Conservation (phyloP, 2,329 filamentous ascomycete genomes). For the Hypocrella siamensis region DNA sequence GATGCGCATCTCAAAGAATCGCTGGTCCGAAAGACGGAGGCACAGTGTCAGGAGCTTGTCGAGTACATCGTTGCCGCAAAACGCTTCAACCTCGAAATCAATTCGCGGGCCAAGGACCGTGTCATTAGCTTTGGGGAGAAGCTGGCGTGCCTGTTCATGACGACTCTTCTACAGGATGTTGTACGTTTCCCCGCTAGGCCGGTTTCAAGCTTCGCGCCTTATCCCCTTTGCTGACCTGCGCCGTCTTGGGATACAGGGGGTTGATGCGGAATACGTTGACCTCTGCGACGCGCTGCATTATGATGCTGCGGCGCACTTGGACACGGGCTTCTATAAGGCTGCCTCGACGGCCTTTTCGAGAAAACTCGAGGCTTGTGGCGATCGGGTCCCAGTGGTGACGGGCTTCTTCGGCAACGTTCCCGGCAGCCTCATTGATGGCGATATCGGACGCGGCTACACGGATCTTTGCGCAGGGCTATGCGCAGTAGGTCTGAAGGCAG, state of each 20-base stretch:
- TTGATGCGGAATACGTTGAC: slow-evolving; percentile 82
- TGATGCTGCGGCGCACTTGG: slow-evolving; percentile 41
- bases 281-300: slow-evolving; percentile 68
- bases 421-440: slow-evolving; percentile 71
- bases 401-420: slow-evolving; percentile 93
- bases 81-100: slow-evolving; percentile 59
- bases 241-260: slow-evolving; percentile 33
- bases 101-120: slow-evolving; percentile 65
- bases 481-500: slow-evolving; percentile 72
- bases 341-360: slow-evolving; percentile 45
- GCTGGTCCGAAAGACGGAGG: slow-evolving; percentile 52
- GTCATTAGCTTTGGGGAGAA: slow-evolving; percentile 95
- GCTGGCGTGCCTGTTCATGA: slow-evolving; percentile 83
- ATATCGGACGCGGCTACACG: slow-evolving; percentile 90
- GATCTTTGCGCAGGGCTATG: slow-evolving; percentile 88
- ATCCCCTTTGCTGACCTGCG: background rate
- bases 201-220: background rate
- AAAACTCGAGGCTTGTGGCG: slow-evolving; percentile 48
- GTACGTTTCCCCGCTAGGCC: slow-evolving; percentile 16
- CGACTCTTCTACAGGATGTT: slow-evolving; percentile 63
- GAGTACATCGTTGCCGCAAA: slow-evolving; percentile 54
- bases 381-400: slow-evolving; percentile 64
- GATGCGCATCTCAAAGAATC: slow-evolving; percentile 38
- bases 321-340: slow-evolving; percentile 53
- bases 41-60: slow-evolving; percentile 65